Conservation (phyloP, 23 red algal species). For the Agarophyton chilense region DNA sequence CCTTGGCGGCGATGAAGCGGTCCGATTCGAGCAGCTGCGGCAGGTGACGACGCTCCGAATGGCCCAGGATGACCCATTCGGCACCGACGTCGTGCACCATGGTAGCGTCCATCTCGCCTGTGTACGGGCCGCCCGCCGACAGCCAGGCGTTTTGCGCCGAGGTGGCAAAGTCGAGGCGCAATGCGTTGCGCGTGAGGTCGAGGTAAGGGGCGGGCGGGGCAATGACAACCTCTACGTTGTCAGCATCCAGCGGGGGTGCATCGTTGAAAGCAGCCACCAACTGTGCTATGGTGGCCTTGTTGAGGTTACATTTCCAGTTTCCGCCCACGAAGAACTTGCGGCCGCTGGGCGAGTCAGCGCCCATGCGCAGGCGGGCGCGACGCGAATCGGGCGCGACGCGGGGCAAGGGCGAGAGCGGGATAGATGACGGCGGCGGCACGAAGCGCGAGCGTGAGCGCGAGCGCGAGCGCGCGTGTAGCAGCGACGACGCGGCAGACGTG, state of each 20-base stretch:
- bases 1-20: slow-evolving; percentile 75
- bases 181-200: slow-evolving; percentile 53
- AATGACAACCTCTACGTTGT: slow-evolving; percentile 74
- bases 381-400: neutral
- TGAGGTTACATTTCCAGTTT: slow-evolving; percentile 99
- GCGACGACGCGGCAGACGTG: neutral
- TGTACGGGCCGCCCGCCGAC: slow-evolving; percentile 76
- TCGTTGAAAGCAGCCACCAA: slow-evolving; percentile 76
- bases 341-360: too few species aligned
- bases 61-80: slow-evolving; percentile 91
- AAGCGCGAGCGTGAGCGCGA: neutral
- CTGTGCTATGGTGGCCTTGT: slow-evolving; percentile 68
- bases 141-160: slow-evolving; percentile 91
- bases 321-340: slow-evolving; percentile 92
- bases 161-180: slow-evolving; percentile 78
- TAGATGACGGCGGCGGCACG: too few species aligned
- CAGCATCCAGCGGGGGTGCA: slow-evolving; percentile 21
- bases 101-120: slow-evolving; percentile 80
- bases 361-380: neutral
- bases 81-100: slow-evolving; percentile 92
- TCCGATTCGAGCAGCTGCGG: slow-evolving; percentile 77
- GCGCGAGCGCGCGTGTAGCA: neutral
- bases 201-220: slow-evolving; percentile 78
- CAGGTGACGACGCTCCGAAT: slow-evolving; percentile 90
- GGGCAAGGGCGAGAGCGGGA: neutral